Percentiles rank a stretch among this genome's conserved stretches.
Conservation (phyloP, 805 yeast genomes). For the Brettanomyces anomalus region DNA sequence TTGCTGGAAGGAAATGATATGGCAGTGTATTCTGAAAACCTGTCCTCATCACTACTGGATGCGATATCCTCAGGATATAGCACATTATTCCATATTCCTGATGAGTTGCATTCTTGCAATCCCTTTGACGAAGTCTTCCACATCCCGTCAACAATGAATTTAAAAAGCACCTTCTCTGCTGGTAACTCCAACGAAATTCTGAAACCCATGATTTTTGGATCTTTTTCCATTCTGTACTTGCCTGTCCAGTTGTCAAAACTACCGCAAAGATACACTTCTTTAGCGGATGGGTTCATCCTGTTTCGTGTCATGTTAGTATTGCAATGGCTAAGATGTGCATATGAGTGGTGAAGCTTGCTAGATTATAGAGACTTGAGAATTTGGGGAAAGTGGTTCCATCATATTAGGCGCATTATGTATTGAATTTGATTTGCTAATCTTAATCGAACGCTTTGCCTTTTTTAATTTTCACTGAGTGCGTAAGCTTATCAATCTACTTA, state of each 20-base stretch:
- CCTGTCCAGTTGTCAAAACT: constrained; percentile 45
- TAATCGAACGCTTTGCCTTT: not conserved
- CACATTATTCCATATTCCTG: constrained; percentile 47
- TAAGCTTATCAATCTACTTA: constrained; percentile 5
- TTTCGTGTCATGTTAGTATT: no score
- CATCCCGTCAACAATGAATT: constrained; percentile 50
- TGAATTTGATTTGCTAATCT: not conserved
- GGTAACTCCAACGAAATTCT: constrained; percentile 12
- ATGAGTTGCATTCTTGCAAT: constrained; percentile 29
- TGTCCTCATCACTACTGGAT: constrained; percentile 11
- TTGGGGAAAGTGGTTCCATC: no score
- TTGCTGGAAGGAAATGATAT: constrained; percentile 20
- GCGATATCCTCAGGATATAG: constrained; percentile 27
- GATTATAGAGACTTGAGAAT: no score
- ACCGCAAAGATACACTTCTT: constrained; percentile 51
- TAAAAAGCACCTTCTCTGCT: constrained; percentile 35
- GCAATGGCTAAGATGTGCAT: no score
- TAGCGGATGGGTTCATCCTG: constrained; percentile 24
- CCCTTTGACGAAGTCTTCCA: constrained; percentile 38
- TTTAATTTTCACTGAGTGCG: no score
- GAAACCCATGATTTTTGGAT: not conserved
- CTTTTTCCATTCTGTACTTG: constrained; percentile 1
- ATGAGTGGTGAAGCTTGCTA: no score
- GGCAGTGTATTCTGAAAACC: constrained; percentile 24
- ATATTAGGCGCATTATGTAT: not conserved